phyloP scores from a whole-genome alignment of 345 rosid genomes.

The Durio zibethinus region DNA sequence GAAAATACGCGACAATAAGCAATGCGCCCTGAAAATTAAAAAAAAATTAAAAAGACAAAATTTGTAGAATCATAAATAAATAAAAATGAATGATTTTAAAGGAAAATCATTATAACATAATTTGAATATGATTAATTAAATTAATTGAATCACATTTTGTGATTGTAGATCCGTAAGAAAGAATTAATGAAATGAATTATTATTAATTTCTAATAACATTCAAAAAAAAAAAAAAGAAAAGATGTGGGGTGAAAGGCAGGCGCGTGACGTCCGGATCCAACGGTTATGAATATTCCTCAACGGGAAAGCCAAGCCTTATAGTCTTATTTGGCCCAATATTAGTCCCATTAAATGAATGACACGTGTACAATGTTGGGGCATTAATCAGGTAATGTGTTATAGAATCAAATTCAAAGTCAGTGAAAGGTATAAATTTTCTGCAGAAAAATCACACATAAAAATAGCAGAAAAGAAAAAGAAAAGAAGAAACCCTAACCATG shows the following conservation, averaged over 20 bases:
- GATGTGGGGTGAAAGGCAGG: no score
- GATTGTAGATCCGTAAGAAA: background rate
- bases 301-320: background rate
- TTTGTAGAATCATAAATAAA: background rate
- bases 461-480: background rate
- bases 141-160: background rate
- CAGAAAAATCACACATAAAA: background rate
- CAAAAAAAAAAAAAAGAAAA: no score
- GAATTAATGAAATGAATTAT: background rate
- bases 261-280: background rate
- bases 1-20: conserved; percentile 28
- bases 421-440: background rate
- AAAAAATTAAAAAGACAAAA: background rate
- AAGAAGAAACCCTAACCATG: conserved; percentile 26
- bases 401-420: background rate
- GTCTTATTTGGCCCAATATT: no score
- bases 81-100: no score
- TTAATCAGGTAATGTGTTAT: background rate
- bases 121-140: background rate
- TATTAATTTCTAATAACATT: no score
- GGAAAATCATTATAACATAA: background rate
- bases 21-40: conserved; percentile 29
- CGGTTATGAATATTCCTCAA: background rate
- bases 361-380: background rate
- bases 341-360: background rate